Base-by-base conservation (phyloP, 345 rosid genomes). In the Pelargonium nanum region DNA sequence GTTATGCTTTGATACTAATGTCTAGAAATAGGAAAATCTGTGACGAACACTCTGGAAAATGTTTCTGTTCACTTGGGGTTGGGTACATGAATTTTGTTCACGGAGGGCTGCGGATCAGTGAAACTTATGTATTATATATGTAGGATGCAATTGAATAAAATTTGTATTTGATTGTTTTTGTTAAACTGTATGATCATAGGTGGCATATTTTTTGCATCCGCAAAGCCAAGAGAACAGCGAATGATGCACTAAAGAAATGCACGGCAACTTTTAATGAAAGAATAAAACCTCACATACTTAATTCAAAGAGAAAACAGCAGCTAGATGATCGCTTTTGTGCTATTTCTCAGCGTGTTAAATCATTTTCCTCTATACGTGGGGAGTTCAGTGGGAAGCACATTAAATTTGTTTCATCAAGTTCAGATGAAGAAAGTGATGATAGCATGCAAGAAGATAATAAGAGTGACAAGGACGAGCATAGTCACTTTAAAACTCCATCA, bases 351-450 rank as follows among this genome's bases (percentile, higher is more conserved):
- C 84, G 82, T 20, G 74, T 85, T 51, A 74, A 79, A 60, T 77
- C 85, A 56, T 85, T 81, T 80, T 76, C 83, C 26, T n/a, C n/a
- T n/a, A 65, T 58, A 22, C 72, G 75, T 64, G 79, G 79, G 65
- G 84, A 77, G 65, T 84, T 78, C 73, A 24, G 70, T 59, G 94
- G 89, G 70, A 83, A 84, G 81, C 86, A 83, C 73, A 77, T 71
- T 34, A 73, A 85, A 65, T 82, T 83, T 75, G 67, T 65, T 72
- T 75, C 75, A 51, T 87, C 87, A 58, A 76, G 86, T 77, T 84
- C 96, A 58, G 89, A 81, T 24, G 82, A 73, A 64, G 87, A 78
- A 63, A 57, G 68, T 73, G 55, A 77, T 66, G 71, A 68, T 59
- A 53, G 34, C 58, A 24, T 63, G 20, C 23, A 74, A 66, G 80